Percentiles rank a stretch among this genome's conserved stretches.
Evolutionary conservation across 805 yeast species (phyloP).

Genomic region (Alloascoidea africana): DNA sequence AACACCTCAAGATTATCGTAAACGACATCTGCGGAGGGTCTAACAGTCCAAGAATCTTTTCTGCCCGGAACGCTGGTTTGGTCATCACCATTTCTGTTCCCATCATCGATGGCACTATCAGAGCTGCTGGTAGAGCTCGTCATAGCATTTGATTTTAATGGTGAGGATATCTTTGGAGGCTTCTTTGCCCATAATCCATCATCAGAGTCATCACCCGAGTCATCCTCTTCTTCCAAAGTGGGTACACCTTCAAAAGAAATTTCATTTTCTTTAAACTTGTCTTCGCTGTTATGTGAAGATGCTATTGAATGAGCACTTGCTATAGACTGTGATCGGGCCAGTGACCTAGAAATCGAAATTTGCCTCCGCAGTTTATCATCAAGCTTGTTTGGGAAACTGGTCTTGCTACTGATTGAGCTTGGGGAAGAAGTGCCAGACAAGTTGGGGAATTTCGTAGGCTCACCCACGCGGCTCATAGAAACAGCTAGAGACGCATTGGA

Average conservation of each 20-base stretch:
- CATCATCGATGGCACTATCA: not conserved
- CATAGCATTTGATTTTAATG: not conserved
- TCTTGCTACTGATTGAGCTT: too few species aligned
- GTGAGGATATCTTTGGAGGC: conserved; percentile 10
- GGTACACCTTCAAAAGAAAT: conserved; percentile 72
- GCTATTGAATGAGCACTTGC: too few species aligned
- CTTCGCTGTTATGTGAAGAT: conserved; percentile 21
- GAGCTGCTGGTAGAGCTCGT: not conserved
- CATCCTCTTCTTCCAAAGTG: conserved; percentile 19
- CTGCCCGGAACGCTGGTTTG: conserved; percentile 5
- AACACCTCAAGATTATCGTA: conserved; percentile 83
- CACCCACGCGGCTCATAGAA: not conserved
- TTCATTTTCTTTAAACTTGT: conserved; percentile 54
- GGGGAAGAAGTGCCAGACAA: too few species aligned
- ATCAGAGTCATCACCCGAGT: conserved; percentile 27
- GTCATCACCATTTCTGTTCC: conserved; percentile 6
- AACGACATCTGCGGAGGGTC: conserved; percentile 92
- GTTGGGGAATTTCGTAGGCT: not conserved
- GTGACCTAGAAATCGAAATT: too few species aligned
- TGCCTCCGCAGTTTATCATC: too few species aligned
- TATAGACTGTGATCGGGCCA: too few species aligned
- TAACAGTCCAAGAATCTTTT: conserved; percentile 41
- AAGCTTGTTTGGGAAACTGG: too few species aligned
- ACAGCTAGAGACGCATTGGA: not conserved
- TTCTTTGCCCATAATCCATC: conserved; percentile 47